Conservation (phyloP, 139 green algal species). For the Chlorella sp. region DNA sequence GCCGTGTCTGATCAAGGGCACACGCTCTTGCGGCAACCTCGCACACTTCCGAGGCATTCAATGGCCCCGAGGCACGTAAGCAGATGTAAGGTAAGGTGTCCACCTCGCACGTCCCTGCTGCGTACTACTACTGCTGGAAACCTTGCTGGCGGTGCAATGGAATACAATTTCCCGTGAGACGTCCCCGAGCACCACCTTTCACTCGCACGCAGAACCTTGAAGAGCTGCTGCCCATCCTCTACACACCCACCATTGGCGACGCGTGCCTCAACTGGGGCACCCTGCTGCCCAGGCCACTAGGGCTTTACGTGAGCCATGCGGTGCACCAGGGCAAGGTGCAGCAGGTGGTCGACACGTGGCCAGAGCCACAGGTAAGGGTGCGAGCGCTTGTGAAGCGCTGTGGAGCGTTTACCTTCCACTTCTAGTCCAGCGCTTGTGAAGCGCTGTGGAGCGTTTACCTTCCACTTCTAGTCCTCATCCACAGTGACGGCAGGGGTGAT, state of each 20-base stretch:
- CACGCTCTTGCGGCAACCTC: too few species aligned
- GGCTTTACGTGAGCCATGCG: conserved; percentile 22
- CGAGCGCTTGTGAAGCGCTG: neutral
- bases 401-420: neutral
- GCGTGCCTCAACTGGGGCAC: conserved; percentile 70
- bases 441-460: too few species aligned
- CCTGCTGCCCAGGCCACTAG: conserved; percentile 21
- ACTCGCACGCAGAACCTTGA: conserved; percentile 57
- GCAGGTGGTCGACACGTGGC: conserved; percentile 25
- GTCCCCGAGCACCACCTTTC: too few species aligned
- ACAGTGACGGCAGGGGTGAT: too few species aligned
- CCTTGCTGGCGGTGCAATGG: neutral
- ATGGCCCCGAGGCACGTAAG: neutral
- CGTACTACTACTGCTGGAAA: neutral
- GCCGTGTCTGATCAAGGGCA: too few species aligned
- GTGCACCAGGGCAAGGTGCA: conserved; percentile 7
- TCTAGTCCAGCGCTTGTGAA: too few species aligned
- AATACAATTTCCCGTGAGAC: too few species aligned
- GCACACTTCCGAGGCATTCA: neutral
- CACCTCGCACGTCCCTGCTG: neutral
- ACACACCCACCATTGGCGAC: conserved; percentile 91
- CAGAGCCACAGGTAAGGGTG: conserved; percentile 22
- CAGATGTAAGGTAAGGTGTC: neutral
- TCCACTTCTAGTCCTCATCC: too few species aligned
- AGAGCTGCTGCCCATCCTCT: conserved; percentile 77